Evolutionary conservation across 768 basidiomycete species (phyloP), one percentile per base, ranked within the genome.

Genomic region (Hericium coralloides): DNA sequence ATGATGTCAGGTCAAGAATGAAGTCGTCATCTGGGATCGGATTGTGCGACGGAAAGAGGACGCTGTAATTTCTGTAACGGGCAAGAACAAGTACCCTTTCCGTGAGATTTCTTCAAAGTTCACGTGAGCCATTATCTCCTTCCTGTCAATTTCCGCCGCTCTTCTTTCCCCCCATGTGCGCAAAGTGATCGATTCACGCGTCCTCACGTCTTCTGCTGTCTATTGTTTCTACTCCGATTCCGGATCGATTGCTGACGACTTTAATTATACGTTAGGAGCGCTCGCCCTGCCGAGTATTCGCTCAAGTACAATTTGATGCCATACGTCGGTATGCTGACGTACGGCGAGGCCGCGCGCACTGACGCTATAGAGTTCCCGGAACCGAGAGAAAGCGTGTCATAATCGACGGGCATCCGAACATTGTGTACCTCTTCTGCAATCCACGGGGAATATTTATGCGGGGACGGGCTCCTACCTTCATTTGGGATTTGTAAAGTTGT

Each of bases 231-330:
- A 8, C 39, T 15, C 51, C 31, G 31, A 31, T 31, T 31, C 26
- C 31, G 31, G 31, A 53, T 41, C 52, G 53, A 49, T 61, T 67
- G 65, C 66, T 61, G 59, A 26, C 57, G 58, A 26, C 7, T 31
- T 51, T 26, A 8, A 43, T 23, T 51, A 22, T 49, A n/a, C 64
- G 5, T 31, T 31, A 92, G 91, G 66, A 78, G 83, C 64, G 78
- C 80, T 31, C 72, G 79, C 14, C 75, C 86, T 15, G 83, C 86
- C 6, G 73, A 81, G 58, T 94, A 89, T 67, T 74, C 79, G 1
- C 77, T 95, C 25, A 89, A 87, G 65, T 95, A 94, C 72, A 92
- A 94, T 65, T 66, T 92, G 36, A 94, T 95, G 91, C 93, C 93
- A 7, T 85, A 87, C 65, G 89, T 95, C 18, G 93, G 93, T 18